Base-by-base conservation (phyloP, 495 filamentous ascomycete species). In the Neurospora pannonica region DNA sequence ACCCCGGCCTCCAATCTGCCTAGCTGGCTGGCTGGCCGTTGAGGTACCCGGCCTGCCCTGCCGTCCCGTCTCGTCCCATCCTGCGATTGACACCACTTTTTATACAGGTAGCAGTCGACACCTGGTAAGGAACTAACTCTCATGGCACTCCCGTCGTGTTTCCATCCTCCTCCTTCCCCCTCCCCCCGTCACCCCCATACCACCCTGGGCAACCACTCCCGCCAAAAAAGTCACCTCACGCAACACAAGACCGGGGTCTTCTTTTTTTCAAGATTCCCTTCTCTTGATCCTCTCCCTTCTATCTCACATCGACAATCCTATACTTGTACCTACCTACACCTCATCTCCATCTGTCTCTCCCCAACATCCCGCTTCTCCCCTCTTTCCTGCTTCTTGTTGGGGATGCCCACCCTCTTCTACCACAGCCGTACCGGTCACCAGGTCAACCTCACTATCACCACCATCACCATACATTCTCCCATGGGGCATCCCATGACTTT, bases 51-150 rank as follows among this genome's bases (percentile, higher is more conserved):
- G 60, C 40, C 71, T 71, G 73, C 46, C 24, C 75, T 73, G 40
- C 69, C 48, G 37, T 71, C 72, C 69, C 48, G 37, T 71, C 72
- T 36, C 72, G 39, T 71, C 31, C 48, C 62, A 71, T 69, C 38
- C 73, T 71, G 73, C 70, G 74, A 71, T 31, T 46, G n/a, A 15
- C 42, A 69, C 62, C 62, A 71, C 73, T 77, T 74, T 78, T 74
- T 78, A 77, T 79, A 75, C 74, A 71, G 74, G 75, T 76, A 72
- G 73, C 74, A 75, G 70, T 74, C 71, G 15, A 67, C 54, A 67
- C 28, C 28, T 67, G 54, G 54, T 67, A 67, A 34, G 54, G 54
- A 67, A 62, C n/a, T n/a, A n/a, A 36, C 54, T 72, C 62, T 74
- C 69, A 67, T 72, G 24, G 54, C 73, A 69, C 39, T 71, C 72